phyloP scores from a whole-genome alignment of 306 rosid genomes.

The Biancaea sappan region DNA sequence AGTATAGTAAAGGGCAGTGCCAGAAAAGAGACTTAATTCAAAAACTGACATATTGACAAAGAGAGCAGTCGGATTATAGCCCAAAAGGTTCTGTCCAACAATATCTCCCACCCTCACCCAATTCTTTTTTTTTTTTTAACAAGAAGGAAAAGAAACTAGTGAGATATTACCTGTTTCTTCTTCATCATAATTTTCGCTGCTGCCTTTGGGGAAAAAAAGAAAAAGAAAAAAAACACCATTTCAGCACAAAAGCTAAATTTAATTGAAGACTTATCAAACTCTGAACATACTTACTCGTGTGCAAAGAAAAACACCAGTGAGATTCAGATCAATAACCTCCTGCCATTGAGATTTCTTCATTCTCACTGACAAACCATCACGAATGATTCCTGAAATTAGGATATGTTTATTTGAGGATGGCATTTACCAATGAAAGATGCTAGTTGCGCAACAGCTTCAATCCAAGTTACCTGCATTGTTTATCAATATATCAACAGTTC shows the following conservation, averaged over 20 bases:
- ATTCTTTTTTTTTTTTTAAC: too few relatives aligned
- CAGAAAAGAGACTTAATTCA: background rate
- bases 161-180: conserved; percentile 67
- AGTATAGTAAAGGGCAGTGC: background rate
- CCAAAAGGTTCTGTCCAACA: conserved; percentile 8
- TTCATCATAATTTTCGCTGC: conserved; percentile 84
- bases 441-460: background rate
- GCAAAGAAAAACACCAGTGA: conserved; percentile 82
- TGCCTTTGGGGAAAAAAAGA: too few relatives aligned
- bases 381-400: conserved; percentile 65
- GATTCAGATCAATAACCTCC: conserved; percentile 86
- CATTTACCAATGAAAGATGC: background rate
- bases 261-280: conserved; percentile 11
- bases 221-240: conserved; percentile 33
- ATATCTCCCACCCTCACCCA: background rate
- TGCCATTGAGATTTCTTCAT: conserved; percentile 84
- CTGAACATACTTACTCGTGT: conserved; percentile 53
- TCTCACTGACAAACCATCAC: conserved; percentile 80
- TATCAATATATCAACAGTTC: conserved; percentile 74
- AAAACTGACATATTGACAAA: background rate
- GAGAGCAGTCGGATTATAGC: background rate
- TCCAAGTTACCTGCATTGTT: conserved; percentile 71
- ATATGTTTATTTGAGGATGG: background rate
- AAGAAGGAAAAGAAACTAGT: background rate
- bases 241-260: conserved; percentile 20